Evolutionary conservation across 1,284 basidiomycete genomes (phyloP), one percentile per base, ranked within the genome.

Genomic region (Trichosporon sp.): DNA sequence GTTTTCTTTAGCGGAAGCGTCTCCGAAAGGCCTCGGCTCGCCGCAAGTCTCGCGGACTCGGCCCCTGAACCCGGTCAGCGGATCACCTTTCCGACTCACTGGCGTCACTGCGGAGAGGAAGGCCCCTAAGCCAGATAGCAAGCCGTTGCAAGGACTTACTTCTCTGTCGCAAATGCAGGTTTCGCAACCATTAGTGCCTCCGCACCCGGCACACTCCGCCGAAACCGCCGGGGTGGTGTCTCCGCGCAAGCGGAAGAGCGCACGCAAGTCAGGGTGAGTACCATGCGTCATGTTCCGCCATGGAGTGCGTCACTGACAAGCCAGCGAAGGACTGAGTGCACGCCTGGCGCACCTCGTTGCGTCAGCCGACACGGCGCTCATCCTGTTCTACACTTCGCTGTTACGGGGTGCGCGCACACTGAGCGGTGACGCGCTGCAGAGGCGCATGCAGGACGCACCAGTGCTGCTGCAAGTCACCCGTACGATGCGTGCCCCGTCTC

Each of bases 381-480:
- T 78, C 12, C 76, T 83, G 0, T 83, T 82, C 75, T 81, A 83
- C 73, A 80, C 77, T 1, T 77, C 80, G 2, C 71, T 79, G 14
- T 78, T 79, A 43, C 76, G 4, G 48, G 59, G 26, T 65, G 66
- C 32, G 43, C 64, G 19, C 68, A 68, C 26, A 71, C 72, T 8
- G 63, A 70, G 26, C 35, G 71, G 19, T 56, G 61, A 21, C 61
- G 75, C 32, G 2, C 63, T 66, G 31, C 12, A 65, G 19, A n/a
- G 68, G 35, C 72, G 74, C 54, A 19, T 76, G 14, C 67, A 68
- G 11, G 38, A 70, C 2, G 66, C 76, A 21, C 26, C 71, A 14
- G 37, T 73, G 5, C 67, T 69, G 21, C 64, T 78, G 4, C 66
- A 54, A 1, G 68, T 74, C 7, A 4, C 16, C 1, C 2, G 43